These are phyloP conservation scores for Hypomyces perniciosus DNA, from an alignment of 2,329 filamentous ascomycete genomes.

Conservation along the genomic window DNA sequence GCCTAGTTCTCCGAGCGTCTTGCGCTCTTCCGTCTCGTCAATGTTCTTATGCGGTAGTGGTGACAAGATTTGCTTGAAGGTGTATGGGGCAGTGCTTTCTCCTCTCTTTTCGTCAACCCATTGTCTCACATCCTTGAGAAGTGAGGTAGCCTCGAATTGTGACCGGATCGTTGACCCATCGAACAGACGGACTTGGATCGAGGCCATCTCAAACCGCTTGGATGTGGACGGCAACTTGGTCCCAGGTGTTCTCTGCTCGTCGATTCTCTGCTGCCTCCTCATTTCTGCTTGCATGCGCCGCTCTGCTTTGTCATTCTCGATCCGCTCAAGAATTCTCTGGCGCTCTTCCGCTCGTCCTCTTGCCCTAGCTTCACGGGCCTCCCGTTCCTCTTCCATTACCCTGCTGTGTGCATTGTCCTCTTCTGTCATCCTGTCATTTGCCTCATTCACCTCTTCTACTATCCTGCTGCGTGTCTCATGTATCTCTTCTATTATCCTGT, in stretches of 20 bases:
- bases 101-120: constrained; percentile 67
- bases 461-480: no score
- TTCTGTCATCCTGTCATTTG: constrained; percentile 16
- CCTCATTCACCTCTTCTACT: no score
- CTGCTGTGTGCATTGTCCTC: constrained; percentile 24
- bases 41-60: constrained; percentile 71
- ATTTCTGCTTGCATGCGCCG: constrained; percentile 52
- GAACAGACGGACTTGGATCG: constrained; percentile 74
- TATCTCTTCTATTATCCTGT: constrained; percentile 42
- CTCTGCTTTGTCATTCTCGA: constrained; percentile 70
- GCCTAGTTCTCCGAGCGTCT: constrained; percentile 62
- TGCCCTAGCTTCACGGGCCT: constrained; percentile 57
- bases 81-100: constrained; percentile 61
- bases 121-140: constrained; percentile 61
- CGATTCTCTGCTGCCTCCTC: constrained; percentile 37
- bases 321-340: constrained; percentile 64
- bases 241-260: constrained; percentile 26
- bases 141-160: constrained; percentile 60
- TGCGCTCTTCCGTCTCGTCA: constrained; percentile 66
- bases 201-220: constrained; percentile 29
- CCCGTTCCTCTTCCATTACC: constrained; percentile 44
- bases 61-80: constrained; percentile 76
- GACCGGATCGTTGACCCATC: constrained; percentile 75
- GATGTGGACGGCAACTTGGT: constrained; percentile 26
- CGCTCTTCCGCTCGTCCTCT: constrained; percentile 60